These are phyloP conservation scores for Eucalyptus sideroxylon DNA, from an alignment of 345 rosid genomes.

Conservation along the genomic window DNA sequence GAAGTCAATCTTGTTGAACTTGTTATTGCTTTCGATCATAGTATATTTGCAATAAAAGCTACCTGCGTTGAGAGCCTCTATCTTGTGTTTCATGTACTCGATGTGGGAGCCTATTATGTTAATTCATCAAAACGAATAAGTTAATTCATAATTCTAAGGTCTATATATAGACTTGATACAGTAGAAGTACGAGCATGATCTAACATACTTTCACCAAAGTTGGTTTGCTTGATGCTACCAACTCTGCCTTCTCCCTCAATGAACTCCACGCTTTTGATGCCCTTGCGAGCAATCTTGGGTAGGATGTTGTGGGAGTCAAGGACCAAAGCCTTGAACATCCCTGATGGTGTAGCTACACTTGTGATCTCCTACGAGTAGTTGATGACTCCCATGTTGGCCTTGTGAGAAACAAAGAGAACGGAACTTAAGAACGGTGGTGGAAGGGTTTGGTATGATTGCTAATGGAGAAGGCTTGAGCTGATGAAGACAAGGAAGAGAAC, in stretches of 20 bases:
- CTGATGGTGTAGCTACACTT: neutral
- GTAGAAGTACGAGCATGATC: neutral
- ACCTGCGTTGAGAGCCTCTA: neutral
- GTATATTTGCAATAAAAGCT: neutral
- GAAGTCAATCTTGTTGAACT: neutral
- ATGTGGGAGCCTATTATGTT: neutral
- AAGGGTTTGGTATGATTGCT: neutral
- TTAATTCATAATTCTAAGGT: neutral
- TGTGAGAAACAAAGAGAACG: neutral
- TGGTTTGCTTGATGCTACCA: conserved; percentile 14
- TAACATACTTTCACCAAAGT: neutral
- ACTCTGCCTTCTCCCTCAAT: conserved; percentile 29
- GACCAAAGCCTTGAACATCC: neutral
- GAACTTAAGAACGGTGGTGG: neutral
- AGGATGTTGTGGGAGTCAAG: neutral
- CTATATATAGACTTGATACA: neutral
- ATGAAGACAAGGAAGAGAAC: neutral
- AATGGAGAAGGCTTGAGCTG: neutral
- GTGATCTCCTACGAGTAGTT: neutral
- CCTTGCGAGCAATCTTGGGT: conserved; percentile 10
- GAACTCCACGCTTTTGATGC: conserved; percentile 1
- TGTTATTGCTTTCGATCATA: neutral
- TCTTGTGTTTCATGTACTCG: neutral
- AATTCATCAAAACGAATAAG: neutral
- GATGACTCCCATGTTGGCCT: neutral